phyloP scores from a whole-genome alignment of 2,329 filamentous ascomycete species.

The Bimuria novae-zelandiae region DNA sequence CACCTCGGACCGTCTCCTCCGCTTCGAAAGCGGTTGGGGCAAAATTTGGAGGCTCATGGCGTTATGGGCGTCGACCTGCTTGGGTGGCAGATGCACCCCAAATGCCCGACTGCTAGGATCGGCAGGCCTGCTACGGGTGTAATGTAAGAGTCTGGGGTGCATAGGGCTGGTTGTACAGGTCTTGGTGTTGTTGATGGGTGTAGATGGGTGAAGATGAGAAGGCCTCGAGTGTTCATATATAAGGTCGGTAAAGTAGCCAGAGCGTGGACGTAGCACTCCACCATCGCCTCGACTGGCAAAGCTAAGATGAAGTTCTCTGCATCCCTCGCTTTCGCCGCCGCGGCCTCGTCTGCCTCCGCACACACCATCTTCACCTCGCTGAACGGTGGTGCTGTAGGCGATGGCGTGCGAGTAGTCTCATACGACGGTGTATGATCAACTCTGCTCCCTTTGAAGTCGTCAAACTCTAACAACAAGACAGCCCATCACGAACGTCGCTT shows the following conservation, averaged over 20 bases:
- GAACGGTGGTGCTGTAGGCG: slow-evolving; percentile 53
- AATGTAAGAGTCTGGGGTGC: too few species aligned
- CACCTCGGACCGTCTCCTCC: slow-evolving; percentile 20
- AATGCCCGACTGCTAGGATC: slow-evolving; percentile 17
- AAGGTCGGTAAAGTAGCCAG: not conserved
- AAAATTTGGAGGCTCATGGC: slow-evolving; percentile 12
- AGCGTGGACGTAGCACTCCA: not conserved
- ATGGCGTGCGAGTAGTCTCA: slow-evolving; percentile 57
- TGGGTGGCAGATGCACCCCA: slow-evolving; percentile 21
- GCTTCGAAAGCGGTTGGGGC: slow-evolving; percentile 13
- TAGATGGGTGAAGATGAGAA: not conserved
- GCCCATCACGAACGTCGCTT: slow-evolving; percentile 60
- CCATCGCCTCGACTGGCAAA: not conserved
- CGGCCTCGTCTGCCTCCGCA: slow-evolving; percentile 47
- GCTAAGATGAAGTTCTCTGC: slow-evolving; percentile 35
- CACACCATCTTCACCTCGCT: slow-evolving; percentile 59
- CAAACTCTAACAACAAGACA: slow-evolving; percentile 15
- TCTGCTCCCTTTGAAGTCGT: not conserved
- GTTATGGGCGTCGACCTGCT: slow-evolving; percentile 7
- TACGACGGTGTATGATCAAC: slow-evolving; percentile 36
- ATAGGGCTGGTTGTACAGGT: not conserved
- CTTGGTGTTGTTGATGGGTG: not conserved
- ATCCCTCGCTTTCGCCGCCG: slow-evolving; percentile 29
- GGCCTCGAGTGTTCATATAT: not conserved
- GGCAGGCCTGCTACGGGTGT: not conserved